These are phyloP conservation scores for Acanthamoeba quina DNA, from an alignment of 208 protist species.

Conservation along the genomic window DNA sequence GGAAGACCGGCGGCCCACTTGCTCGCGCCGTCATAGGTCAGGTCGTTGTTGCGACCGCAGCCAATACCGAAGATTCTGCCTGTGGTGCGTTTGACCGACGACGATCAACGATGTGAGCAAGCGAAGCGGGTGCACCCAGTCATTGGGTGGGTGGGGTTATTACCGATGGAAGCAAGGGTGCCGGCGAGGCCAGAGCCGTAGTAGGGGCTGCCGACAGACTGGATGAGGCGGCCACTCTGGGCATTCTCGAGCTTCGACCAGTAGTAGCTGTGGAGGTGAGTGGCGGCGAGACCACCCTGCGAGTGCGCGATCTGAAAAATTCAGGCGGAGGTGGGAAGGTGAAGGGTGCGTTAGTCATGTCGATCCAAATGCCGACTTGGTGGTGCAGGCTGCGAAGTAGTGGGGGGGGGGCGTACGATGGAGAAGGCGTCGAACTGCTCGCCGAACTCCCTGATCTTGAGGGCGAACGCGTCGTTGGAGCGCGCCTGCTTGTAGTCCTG, in stretches of 20 bases:
- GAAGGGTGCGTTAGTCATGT: no score
- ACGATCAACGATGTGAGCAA: no score
- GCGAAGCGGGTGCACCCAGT: no score
- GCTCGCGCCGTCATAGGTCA: constrained; percentile 82
- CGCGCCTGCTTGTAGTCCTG: constrained; percentile 31
- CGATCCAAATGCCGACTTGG: no score
- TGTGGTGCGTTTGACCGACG: no score
- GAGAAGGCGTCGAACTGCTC: constrained; percentile 35
- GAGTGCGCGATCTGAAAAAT: constrained; percentile 81
- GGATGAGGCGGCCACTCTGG: constrained; percentile 67
- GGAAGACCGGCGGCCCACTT: constrained; percentile 79
- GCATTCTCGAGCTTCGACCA: constrained; percentile 76
- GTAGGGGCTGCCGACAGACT: constrained; percentile 85
- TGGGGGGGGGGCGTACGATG: no score
- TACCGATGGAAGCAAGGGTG: constrained; percentile 76
- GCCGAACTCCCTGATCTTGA: constrained; percentile 59
- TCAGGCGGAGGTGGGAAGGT: no score
- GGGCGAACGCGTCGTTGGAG: constrained; percentile 76
- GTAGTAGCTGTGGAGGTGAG: constrained; percentile 82
- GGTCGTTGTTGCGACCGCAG: constrained; percentile 75
- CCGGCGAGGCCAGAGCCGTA: constrained; percentile 80
- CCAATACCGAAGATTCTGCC: constrained; percentile 22
- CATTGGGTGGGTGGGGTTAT: no score
- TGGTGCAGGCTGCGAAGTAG: no score
- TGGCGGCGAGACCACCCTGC: constrained; percentile 81